Evolutionary conservation across 2,329 filamentous ascomycete species (phyloP), one percentile per base, ranked within the genome.

Genomic region (Paracamarosporium sp.): DNA sequence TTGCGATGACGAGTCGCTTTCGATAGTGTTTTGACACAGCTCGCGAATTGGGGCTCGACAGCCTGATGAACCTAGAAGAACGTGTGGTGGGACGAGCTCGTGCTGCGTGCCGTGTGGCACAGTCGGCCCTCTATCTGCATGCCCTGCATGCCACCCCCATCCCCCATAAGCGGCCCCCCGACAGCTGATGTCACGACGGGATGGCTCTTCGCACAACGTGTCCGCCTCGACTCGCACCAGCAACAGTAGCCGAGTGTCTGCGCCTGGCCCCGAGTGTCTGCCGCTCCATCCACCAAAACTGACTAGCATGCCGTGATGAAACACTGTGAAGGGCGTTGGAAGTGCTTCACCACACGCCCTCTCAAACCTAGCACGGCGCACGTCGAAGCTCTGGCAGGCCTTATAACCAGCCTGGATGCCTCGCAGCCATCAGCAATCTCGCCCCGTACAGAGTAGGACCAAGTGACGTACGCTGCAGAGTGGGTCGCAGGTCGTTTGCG

Each of bases 381-480:
- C 31, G 41, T 57, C 38, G 36, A 35, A 40, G 44, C 27, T 48
- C 31, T n/a, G 13, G 13, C n/a, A 12, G 12, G 43, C 25, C 43
- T 35, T 54, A 28, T 31, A 47, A 33, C 4, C 6, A 20, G 27
- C 54, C 40, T 48, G 50, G 44, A 22, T 12, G 43, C 45, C 35
- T 50, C 38, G 30, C 8, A 22, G 25, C 20, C 20, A 31, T 22
- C 35, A 40, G 40, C 53, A 50, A 13, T 40, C 31, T 33, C 24
- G 9, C 24, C 11, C 24, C 35, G n/a, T n/a, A n/a, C n/a, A n/a
- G n/a, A 13, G 25, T 30, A 51, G 48, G 25, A 30, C 35, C 7
- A 15, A 31, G 48, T 56, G 63, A 63, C 57, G 57, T 57, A 45
- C 50, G 50, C 66, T 62, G 66, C 67, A 64, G 65, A 65, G 68